Evolutionary conservation across 441 rosid species (phyloP).

Genomic region (Gossypium schwendimanii): DNA sequence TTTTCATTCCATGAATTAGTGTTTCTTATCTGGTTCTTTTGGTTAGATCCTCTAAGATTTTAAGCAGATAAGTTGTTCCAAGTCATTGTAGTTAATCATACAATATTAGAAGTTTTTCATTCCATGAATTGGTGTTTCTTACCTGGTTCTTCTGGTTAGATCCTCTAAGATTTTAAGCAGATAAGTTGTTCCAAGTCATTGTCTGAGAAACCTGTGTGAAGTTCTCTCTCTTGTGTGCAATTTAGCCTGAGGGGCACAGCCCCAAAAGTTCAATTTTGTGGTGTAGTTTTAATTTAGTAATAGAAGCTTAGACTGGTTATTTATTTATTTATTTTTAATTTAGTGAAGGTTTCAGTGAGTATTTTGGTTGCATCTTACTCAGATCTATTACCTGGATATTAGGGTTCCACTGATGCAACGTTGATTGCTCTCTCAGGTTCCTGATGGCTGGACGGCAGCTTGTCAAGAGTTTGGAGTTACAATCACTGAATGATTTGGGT

Average conservation of each 20-base stretch:
- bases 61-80: background rate
- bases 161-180: background rate
- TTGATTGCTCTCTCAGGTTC: conserved; percentile 45
- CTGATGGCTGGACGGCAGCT: conserved; percentile 88
- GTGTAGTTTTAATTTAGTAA: no score
- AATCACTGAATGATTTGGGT: conserved; percentile 85
- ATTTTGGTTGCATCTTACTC: background rate
- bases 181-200: background rate
- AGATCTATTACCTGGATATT: no score
- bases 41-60: background rate
- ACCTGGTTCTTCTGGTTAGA: background rate
- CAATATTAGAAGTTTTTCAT: background rate
- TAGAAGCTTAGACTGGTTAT: no score
- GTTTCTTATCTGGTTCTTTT: background rate
- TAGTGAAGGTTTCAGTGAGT: background rate
- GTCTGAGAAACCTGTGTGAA: no score
- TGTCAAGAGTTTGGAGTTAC: conserved; percentile 80
- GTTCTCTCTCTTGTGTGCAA: background rate
- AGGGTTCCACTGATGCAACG: conserved; percentile 6
- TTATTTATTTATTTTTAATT: background rate
- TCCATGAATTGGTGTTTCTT: background rate
- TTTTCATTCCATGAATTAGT: background rate
- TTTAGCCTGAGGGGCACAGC: no score
- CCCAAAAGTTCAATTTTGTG: no score
- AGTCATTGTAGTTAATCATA: background rate